Base-by-base conservation (phyloP, 2,329 filamentous ascomycete genomes). In the Lasiodiplodia gonubiensis region DNA sequence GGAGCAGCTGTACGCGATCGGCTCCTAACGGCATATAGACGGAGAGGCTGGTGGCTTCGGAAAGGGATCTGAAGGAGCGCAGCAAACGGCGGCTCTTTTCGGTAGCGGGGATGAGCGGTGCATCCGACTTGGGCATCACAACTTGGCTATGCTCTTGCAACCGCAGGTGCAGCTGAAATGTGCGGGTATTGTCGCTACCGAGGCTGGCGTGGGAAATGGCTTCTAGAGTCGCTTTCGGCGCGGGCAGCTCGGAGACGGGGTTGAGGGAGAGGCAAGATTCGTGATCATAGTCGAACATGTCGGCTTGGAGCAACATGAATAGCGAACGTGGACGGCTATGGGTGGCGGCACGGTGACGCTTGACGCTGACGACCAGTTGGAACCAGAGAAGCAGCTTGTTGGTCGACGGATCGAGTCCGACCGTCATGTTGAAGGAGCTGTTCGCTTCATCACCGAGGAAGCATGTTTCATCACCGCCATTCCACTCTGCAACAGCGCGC, bases 401-500 rank as follows among this genome's bases (percentile, higher is more conserved):
- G 18, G 23, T 16, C 14, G 8, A 11, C 4, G 59, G 16, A 11
- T 51, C 27, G 5, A 63, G 59, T 2, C 59, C n/a, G 21, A 51
- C 30, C 0, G 42, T 63, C 42, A 63, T 51, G 27, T 51, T 49
- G 42, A 63, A 51, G 42, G 42, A 49, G 23, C n/a, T 35, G 27
- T 63, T 42, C 21, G 39, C 10, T 8, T 49, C 30, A 10, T 35
- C 30, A 18, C 59, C 59, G 6, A 63, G 30, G n/a, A 49, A 63
- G 8, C 25, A 27, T 14, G 25, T 16, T 11, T 51, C 21, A 14
- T 42, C 42, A 25, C 7, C 42, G 2, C 51, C n/a, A 0, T 21
- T 18, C 55, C 55, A 60, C 27, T 60, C 55, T 11, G 55, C 55
- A n/a, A 60, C n/a, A 16, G 25, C 55, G 27, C 55, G 39, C 55